Evolutionary conservation across 345 rosid genomes (phyloP).

Genomic region (Eucalyptus sp.): DNA sequence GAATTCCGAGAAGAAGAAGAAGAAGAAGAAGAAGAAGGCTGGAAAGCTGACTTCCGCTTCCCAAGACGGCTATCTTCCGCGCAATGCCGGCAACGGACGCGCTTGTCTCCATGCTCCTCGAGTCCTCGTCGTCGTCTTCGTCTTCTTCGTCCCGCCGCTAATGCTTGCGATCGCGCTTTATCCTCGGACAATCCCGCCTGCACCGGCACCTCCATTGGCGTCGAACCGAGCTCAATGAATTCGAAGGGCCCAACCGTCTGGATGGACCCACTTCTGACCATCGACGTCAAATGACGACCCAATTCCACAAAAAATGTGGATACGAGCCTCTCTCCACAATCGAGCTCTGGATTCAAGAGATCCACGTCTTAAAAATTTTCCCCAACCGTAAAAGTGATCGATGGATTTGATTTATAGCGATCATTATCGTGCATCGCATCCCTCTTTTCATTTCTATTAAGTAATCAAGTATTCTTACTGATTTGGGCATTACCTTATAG

Average conservation of each 20-base stretch:
- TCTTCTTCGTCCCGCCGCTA: neutral
- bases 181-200: neutral
- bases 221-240: neutral
- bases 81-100: conserved; percentile 8
- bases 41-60: conserved; percentile 54
- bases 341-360: neutral
- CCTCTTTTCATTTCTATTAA: neutral
- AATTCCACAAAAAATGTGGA: neutral
- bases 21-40: neutral
- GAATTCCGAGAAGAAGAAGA: neutral
- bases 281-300: neutral
- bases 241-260: neutral
- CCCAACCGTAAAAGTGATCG: neutral
- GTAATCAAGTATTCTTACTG: neutral
- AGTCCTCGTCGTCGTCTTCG: neutral
- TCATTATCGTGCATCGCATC: neutral
- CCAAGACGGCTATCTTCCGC: conserved; percentile 60
- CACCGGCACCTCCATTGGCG: neutral
- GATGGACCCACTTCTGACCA: neutral
- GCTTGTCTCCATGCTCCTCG: neutral
- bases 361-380: neutral
- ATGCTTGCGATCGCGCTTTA: neutral
- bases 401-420: neutral
- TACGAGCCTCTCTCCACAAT: neutral
- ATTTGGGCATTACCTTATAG: neutral